A percentile compares a stretch with the other conserved stretches of the same genome.
These are phyloP conservation scores for Alternaria atra DNA, from an alignment of 2,329 filamentous ascomycete genomes.

Conservation along the genomic window DNA sequence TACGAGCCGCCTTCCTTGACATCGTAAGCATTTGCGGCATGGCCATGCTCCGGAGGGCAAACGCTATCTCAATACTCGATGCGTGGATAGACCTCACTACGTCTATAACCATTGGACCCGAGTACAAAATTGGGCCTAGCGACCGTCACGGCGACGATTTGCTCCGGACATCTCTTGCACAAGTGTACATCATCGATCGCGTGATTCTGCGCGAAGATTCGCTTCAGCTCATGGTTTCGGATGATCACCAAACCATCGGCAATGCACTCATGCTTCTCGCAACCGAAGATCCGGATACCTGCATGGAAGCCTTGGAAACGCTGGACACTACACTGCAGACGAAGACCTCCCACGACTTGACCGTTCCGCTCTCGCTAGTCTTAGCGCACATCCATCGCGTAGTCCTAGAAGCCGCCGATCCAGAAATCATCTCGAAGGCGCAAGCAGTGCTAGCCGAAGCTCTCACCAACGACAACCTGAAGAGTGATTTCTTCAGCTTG, in stretches of 20 bases:
- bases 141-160: constrained; percentile 22
- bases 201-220: constrained; percentile 29
- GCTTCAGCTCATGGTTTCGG: constrained; percentile 20
- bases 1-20: constrained; percentile 50
- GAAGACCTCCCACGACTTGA: constrained; percentile 11
- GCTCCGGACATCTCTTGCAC: constrained; percentile 30
- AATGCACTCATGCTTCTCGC: constrained; percentile 36
- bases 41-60: constrained; percentile 29
- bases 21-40: constrained; percentile 42
- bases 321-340: constrained; percentile 30
- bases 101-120: constrained; percentile 31
- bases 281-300: constrained; percentile 38
- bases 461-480: constrained; percentile 17
- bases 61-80: constrained; percentile 24
- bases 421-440: constrained; percentile 43
- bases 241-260: constrained; percentile 33
- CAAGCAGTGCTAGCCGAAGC: constrained; percentile 38
- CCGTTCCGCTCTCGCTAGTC: constrained; percentile 29
- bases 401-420: constrained; percentile 25
- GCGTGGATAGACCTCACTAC: constrained; percentile 33
- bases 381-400: constrained; percentile 34
- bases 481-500: constrained; percentile 28
- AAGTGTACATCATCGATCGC: constrained; percentile 38
- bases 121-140: constrained; percentile 23
- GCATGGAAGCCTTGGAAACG: constrained; percentile 32